A percentile compares a stretch with the other conserved stretches of the same genome.
Evolutionary conservation across 306 rosid genomes (phyloP).

Genomic region (Betula pendula): DNA sequence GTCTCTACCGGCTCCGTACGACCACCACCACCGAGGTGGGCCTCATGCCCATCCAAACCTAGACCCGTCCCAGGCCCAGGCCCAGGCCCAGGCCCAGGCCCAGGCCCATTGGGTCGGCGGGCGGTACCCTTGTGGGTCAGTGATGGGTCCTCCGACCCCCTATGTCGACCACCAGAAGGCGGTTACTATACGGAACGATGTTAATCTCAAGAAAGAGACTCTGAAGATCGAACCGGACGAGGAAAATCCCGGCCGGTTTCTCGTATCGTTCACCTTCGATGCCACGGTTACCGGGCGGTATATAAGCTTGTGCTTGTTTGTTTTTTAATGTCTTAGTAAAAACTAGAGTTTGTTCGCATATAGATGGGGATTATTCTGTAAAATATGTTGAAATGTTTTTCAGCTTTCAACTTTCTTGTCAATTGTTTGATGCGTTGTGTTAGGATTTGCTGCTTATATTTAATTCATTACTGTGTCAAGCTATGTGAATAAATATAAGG

Average conservation of each 20-base stretch:
- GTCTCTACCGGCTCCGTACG: conserved; percentile 75
- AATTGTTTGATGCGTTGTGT: not conserved
- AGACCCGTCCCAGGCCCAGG: conserved; percentile 46
- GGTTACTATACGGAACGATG: conserved; percentile 83
- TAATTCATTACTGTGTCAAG: not conserved
- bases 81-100: conserved; percentile 37
- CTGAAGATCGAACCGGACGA: conserved; percentile 72
- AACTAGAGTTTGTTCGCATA: not conserved
- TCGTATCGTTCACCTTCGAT: conserved; percentile 75
- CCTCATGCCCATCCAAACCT: conserved; percentile 29
- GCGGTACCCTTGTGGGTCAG: conserved; percentile 60
- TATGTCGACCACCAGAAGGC: conserved; percentile 93
- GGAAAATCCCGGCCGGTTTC: conserved; percentile 62
- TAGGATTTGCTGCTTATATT: not conserved
- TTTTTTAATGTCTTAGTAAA: not conserved
- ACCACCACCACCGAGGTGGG: conserved; percentile 62
- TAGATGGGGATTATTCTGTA: not conserved
- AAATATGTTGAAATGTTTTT: not conserved
- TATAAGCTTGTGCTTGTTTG: not conserved
- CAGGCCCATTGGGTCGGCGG: conserved; percentile 58
- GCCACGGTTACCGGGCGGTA: conserved; percentile 93
- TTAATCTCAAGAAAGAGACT: conserved; percentile 89
- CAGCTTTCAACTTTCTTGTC: not conserved
- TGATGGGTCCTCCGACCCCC: conserved; percentile 50
- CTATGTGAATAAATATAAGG: not conserved